Evolutionary conservation across 1,139 yeast genomes (phyloP), one percentile per base, ranked within the genome.

Genomic region (Diutina rugosa): DNA sequence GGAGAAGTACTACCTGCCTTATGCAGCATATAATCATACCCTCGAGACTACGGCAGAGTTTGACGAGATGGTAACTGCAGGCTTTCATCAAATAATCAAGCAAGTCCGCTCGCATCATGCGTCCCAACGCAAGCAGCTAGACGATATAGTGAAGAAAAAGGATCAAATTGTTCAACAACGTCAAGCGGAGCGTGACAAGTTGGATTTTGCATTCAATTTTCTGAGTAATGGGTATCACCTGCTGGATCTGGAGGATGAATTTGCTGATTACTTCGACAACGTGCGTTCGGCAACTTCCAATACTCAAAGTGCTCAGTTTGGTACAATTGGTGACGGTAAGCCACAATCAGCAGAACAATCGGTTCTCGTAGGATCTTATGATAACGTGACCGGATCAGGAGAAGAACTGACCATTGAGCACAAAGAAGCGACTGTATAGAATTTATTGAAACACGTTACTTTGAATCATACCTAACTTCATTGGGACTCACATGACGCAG

Each of bases 1-100:
- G 5, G 84, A 80, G 60, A 63, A 64, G 46, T 68, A 73, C 16
- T 72, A 67, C 56, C 70, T 78, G 1, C 78, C 79, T 0, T 75
- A 72, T 59, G 73, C 78, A 6, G 58, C 41, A 8, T 14, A 49
- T 8, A n/a, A n/a, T 10, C 44, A 30, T 32, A 30, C 21, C 10
- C 7, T 14, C 21, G 44, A 30, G 7, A 18, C 29, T 7, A 14
- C 44, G 5, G 35, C 35, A 10, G n/a, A 49, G 16, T 49, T 49
- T 18, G 35, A 49, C 18, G 53, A 12, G n/a, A 29, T 12, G 28
- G 53, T 49, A 12, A 49, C 45, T n/a, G 45, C 32, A 16, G 44
- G 41, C 29, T 49, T 49, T 12, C 32, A 49, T 10, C 29, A n/a
- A 21, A 29, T 16, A 6, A 32, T 49, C 10, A 38, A 21, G 4